Evolutionary conservation across 495 filamentous ascomycete genomes (phyloP).

Genomic region (Tuber umbilicatum): DNA sequence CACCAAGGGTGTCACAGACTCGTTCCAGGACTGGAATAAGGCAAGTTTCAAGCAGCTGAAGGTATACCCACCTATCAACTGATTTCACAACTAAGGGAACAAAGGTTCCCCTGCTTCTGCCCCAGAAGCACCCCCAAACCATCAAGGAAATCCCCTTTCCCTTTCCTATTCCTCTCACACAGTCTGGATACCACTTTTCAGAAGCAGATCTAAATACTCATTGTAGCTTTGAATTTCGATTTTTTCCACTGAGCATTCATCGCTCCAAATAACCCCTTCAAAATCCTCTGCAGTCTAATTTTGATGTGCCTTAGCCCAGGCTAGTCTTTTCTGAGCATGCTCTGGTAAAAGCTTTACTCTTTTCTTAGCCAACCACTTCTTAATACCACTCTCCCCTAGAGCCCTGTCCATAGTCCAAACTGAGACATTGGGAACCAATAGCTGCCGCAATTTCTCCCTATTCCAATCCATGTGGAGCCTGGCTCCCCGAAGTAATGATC

Average conservation of each 20-base stretch:
- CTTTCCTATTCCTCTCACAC: constrained; percentile 1
- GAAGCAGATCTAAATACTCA: constrained; percentile 16
- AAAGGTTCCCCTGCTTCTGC: too few relatives aligned
- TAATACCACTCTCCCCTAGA: constrained; percentile 6
- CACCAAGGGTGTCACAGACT: too few relatives aligned
- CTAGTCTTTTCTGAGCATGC: constrained; percentile 5
- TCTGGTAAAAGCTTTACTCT: constrained; percentile 2
- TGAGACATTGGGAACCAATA: neutral
- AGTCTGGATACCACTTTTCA: constrained; percentile 20
- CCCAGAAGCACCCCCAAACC: too few relatives aligned
- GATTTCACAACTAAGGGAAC: too few relatives aligned
- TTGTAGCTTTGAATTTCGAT: neutral
- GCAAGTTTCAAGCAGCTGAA: too few relatives aligned
- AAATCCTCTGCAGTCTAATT: constrained; percentile 18
- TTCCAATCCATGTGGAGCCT: too few relatives aligned
- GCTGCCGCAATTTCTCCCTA: too few relatives aligned
- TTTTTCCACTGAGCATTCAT: constrained; percentile 27
- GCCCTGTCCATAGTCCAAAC: constrained; percentile 10
- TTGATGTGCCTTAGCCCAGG: neutral
- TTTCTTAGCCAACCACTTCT: constrained; percentile 17
- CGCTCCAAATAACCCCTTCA: constrained; percentile 25
- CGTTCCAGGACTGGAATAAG: too few relatives aligned
- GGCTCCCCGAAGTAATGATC: too few relatives aligned
- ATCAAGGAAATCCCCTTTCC: too few relatives aligned
- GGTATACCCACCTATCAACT: too few relatives aligned